Evolutionary conservation across 495 filamentous ascomycete genomes (phyloP).

Genomic region (Penicillium crystallinum): DNA sequence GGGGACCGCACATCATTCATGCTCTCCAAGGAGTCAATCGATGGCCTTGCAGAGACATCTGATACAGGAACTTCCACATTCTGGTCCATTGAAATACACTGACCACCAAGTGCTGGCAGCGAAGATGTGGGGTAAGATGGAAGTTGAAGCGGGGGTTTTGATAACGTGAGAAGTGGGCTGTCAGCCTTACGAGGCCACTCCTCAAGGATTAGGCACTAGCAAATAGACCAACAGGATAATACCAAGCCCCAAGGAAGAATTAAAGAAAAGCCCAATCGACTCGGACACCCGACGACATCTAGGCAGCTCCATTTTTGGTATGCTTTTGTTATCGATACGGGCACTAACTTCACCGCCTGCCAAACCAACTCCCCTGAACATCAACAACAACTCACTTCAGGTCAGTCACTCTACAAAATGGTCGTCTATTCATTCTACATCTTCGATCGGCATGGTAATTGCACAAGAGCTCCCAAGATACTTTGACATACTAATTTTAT

Average conservation of each 20-base stretch:
- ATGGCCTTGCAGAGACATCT: slow-evolving; percentile 14
- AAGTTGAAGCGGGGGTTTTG: slow-evolving; percentile 17
- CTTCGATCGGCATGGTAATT: slow-evolving; percentile 91
- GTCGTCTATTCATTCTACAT: slow-evolving; percentile 97
- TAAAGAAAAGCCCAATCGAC: neutral
- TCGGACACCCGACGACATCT: slow-evolving; percentile 30
- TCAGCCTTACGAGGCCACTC: slow-evolving; percentile 21
- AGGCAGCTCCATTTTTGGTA: slow-evolving; percentile 20
- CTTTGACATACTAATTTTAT: slow-evolving; percentile 8
- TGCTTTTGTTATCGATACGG: slow-evolving; percentile 21
- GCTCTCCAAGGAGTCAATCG: slow-evolving; percentile 1
- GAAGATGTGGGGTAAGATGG: slow-evolving; percentile 23
- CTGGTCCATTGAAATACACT: slow-evolving; percentile 15
- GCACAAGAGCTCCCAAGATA: neutral
- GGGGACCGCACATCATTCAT: slow-evolving; percentile 2
- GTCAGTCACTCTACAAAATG: slow-evolving; percentile 49
- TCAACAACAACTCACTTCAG: slow-evolving; percentile 14
- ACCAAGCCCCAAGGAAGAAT: neutral
- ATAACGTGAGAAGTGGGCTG: slow-evolving; percentile 18
- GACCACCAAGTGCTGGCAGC: neutral
- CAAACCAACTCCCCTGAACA: slow-evolving; percentile 20
- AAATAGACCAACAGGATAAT: neutral
- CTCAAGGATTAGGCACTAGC: slow-evolving; percentile 6
- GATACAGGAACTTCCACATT: slow-evolving; percentile 6
- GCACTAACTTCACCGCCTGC: slow-evolving; percentile 18